Conservation (phyloP, 1,284 basidiomycete genomes). For the Clitocybe nebularis region DNA sequence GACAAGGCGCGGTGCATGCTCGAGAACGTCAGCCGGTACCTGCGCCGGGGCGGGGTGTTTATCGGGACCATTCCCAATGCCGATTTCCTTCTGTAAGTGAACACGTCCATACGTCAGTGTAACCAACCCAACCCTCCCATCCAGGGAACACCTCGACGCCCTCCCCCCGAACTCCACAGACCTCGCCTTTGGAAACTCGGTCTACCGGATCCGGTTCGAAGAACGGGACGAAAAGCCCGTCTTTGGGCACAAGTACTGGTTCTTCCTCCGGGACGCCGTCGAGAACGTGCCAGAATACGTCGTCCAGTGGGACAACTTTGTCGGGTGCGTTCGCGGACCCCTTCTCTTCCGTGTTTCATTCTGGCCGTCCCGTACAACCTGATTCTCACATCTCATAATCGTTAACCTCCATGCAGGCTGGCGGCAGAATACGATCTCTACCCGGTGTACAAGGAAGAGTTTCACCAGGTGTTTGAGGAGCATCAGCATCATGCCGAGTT, state of each 20-base stretch:
- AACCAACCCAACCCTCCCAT: conserved; percentile 67
- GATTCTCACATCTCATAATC: no score
- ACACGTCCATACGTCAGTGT: conserved; percentile 38
- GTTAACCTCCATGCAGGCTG: conserved; percentile 48
- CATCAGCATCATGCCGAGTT: conserved; percentile 77
- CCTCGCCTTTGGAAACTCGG: conserved; percentile 84
- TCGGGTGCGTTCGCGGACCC: conserved; percentile 50
- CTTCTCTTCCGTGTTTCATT: conserved; percentile 6
- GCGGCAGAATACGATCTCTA: conserved; percentile 81
- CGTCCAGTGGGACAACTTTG: conserved; percentile 92
- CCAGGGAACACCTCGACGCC: conserved; percentile 64
- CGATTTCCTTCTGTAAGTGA: conserved; percentile 70
- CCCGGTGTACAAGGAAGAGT: conserved; percentile 80
- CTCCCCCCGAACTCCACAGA: conserved; percentile 58
- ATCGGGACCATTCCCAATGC: conserved; percentile 94
- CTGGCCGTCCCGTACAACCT: no score
- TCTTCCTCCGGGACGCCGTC: conserved; percentile 93
- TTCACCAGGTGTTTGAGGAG: conserved; percentile 82
- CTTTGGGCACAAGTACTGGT: conserved; percentile 92
- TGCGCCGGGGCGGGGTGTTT: conserved; percentile 84
- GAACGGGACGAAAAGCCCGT: conserved; percentile 56
- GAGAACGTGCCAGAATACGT: conserved; percentile 97
- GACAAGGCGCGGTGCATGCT: conserved; percentile 91
- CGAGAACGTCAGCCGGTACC: conserved; percentile 80
- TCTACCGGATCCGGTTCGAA: conserved; percentile 88